Evolutionary conservation across 805 yeast species (phyloP).

Genomic region (Schwanniomyces yamadae): DNA sequence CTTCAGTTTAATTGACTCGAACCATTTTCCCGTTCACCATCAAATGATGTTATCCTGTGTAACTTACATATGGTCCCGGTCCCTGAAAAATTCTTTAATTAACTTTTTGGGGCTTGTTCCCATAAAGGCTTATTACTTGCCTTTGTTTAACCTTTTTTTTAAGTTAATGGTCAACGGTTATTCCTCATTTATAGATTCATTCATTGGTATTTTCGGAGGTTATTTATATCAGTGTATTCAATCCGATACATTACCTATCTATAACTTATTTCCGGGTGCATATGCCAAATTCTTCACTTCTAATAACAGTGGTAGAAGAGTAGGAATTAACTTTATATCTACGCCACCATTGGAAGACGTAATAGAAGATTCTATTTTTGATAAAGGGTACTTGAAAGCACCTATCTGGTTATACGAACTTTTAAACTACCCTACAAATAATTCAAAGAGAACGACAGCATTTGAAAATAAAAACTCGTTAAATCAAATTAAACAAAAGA

Average conservation of each 20-base stretch:
- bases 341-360: slow-evolving; percentile 11
- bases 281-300: slow-evolving; percentile 15
- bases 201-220: slow-evolving; percentile 54
- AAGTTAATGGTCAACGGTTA: slow-evolving; percentile 44
- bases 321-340: slow-evolving; percentile 20
- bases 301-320: slow-evolving; percentile 22
- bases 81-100: slow-evolving; percentile 51
- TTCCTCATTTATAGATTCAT: slow-evolving; percentile 36
- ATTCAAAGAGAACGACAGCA: slow-evolving; percentile 28
- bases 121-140: slow-evolving; percentile 54
- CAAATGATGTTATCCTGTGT: slow-evolving; percentile 51
- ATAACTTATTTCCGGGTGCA: slow-evolving; percentile 36
- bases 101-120: slow-evolving; percentile 54
- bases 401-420: slow-evolving; percentile 43
- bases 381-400: slow-evolving; percentile 55
- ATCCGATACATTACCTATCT: slow-evolving; percentile 48
- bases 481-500: background rate
- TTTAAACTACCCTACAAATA: slow-evolving; percentile 28
- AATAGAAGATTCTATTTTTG: slow-evolving; percentile 45
- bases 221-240: slow-evolving; percentile 64
- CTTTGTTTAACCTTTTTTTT: slow-evolving; percentile 37
- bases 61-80: slow-evolving; percentile 62
- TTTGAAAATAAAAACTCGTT: slow-evolving; percentile 10
- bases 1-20: slow-evolving; percentile 24
- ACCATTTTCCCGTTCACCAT: slow-evolving; percentile 23